Base-by-base conservation (phyloP, 345 rosid genomes). In the Hirschfeldia incana region DNA sequence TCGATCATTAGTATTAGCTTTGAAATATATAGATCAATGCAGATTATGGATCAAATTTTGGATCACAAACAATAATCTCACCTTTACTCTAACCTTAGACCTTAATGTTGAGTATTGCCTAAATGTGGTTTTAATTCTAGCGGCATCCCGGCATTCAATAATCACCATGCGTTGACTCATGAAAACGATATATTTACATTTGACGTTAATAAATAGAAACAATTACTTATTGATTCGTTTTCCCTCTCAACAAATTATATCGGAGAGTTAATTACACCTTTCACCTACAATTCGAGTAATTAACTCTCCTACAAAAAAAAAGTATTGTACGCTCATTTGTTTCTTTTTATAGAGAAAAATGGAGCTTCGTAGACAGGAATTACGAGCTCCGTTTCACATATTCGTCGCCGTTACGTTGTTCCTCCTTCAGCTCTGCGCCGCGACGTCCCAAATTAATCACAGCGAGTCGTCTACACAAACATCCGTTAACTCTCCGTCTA, bases 201-300 rank as follows among this genome's bases (percentile, higher is more conserved):
- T 13, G 71, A 55, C 5, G 60, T 55, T 77, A 76, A 70, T 26
- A 67, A 79, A 60, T 79, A 73, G 82, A 79, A 73, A 33, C 11
- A 13, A 44, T 16, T 16, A 60, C 75, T 70, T 80, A 75, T 75
- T 75, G 70, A 80, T 37, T 75, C 67, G 53, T 64, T 80, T 70
- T 53, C 44, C 33, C 16, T 21, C 39, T n/a, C 21, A 49, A 64
- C 61, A 63, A 75, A 13, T 28, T 28, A 2, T 5, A 55, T 34
- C 13, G 30, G 70, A 63, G 79, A 69, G 72, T 74, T 75, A 69
- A 80, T 80, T 69, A 62, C 70, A 17, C 59, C 30, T 42, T 29
- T 39, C 27, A 67, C 34, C 55, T 30, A 4, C 4, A 33, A 39
- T 67, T 2, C 6, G 7, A 32, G 73, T 77, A 74, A 79, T 62